Evolutionary conservation across 129 eudicot genomes (phyloP).

Genomic region (Oenanthe sinensis): DNA sequence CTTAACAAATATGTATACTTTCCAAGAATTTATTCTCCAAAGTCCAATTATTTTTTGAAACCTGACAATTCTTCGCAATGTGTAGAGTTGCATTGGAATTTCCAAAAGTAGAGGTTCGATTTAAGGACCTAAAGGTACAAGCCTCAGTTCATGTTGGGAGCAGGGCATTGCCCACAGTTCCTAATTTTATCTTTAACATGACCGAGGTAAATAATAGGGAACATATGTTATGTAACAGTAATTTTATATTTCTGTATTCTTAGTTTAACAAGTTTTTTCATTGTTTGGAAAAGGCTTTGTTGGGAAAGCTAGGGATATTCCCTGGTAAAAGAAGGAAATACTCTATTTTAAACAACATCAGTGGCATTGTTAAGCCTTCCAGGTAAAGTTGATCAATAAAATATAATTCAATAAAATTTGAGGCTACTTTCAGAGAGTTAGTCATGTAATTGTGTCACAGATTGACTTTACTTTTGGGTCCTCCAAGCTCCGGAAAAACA

Average conservation of each 20-base stretch:
- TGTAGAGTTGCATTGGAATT: slow-evolving; percentile 74
- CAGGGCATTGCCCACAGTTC: slow-evolving; percentile 92
- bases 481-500: slow-evolving; percentile 96
- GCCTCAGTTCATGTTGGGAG: slow-evolving; percentile 84
- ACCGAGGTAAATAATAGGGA: slow-evolving; percentile 48
- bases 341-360: slow-evolving; percentile 55
- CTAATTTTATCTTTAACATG: slow-evolving; percentile 72
- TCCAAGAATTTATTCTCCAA: neutral
- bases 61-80: slow-evolving; percentile 8
- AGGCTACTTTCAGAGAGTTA: neutral
- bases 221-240: neutral
- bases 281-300: slow-evolving; percentile 33
- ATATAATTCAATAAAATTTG: neutral
- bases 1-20: neutral
- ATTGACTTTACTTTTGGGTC: slow-evolving; percentile 85
- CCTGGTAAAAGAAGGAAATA: slow-evolving; percentile 51
- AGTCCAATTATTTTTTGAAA: neutral
- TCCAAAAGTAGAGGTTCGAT: slow-evolving; percentile 81
- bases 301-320: slow-evolving; percentile 57
- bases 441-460: slow-evolving; percentile 29
- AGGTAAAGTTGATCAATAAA: slow-evolving; percentile 42
- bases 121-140: slow-evolving; percentile 61
- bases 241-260: neutral
- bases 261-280: slow-evolving; percentile 10
- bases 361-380: slow-evolving; percentile 68